Percentiles rank a stretch among this genome's conserved stretches.
phyloP scores from a whole-genome alignment of 164 flowering plant genomes.

The Liquidambar formosana region DNA sequence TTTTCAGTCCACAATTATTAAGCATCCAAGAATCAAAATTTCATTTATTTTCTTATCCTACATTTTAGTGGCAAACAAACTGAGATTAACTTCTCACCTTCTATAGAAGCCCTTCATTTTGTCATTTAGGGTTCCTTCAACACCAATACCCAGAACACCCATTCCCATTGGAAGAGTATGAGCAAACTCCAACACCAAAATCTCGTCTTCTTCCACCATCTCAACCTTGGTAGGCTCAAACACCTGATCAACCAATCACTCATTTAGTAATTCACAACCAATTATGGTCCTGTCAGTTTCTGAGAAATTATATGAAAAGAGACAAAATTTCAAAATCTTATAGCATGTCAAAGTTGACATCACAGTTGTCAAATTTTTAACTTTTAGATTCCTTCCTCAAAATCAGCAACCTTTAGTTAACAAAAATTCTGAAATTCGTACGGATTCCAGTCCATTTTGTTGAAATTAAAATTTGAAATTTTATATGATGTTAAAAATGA shows the following conservation, averaged over 20 bases:
- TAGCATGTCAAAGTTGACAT: too few relatives aligned
- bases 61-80: not conserved
- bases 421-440: too few relatives aligned
- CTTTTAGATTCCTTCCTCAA: too few relatives aligned
- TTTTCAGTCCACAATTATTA: too few relatives aligned
- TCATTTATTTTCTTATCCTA: too few relatives aligned
- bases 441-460: too few relatives aligned
- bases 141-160: slow-evolving; percentile 45
- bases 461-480: too few relatives aligned
- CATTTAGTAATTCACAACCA: not conserved
- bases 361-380: too few relatives aligned
- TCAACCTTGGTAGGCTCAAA: slow-evolving; percentile 21
- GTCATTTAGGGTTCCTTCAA: slow-evolving; percentile 73
- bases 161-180: slow-evolving; percentile 39
- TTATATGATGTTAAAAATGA: too few relatives aligned
- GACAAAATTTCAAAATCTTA: not conserved
- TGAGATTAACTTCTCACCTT: slow-evolving; percentile 42
- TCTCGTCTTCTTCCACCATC: slow-evolving; percentile 28
- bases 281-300: too few relatives aligned
- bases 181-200: slow-evolving; percentile 42
- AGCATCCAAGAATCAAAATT: too few relatives aligned
- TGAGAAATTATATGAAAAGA: not conserved
- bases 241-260: slow-evolving; percentile 19
- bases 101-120: slow-evolving; percentile 83
- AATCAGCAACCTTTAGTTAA: too few relatives aligned